Conservation (phyloP, 306 rosid genomes). For the Trichosanthes truncata region DNA sequence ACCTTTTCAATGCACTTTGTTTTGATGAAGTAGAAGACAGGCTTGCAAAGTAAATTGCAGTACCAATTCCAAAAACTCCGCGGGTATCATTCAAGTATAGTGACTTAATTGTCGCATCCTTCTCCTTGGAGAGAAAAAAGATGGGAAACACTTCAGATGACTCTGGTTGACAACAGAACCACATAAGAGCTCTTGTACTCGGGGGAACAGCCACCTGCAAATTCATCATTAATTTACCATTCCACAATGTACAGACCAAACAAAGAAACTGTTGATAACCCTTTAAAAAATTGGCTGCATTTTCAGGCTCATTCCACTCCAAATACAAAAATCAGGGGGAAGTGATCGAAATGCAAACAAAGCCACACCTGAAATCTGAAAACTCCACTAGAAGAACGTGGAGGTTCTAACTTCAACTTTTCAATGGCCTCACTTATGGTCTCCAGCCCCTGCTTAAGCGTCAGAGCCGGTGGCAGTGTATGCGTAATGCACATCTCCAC, state of each 20-base stretch:
- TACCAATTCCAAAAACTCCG: slow-evolving; percentile 74
- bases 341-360: not conserved
- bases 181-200: slow-evolving; percentile 59
- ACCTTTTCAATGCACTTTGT: slow-evolving; percentile 42
- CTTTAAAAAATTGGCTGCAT: not conserved
- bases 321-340: not conserved
- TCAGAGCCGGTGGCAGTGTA: slow-evolving; percentile 60
- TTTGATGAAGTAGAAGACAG: slow-evolving; percentile 24
- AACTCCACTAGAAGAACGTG: slow-evolving; percentile 40
- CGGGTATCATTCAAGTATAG: slow-evolving; percentile 50
- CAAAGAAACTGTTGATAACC: not conserved
- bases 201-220: slow-evolving; percentile 82
- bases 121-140: slow-evolving; percentile 55
- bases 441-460: slow-evolving; percentile 60
- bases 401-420: slow-evolving; percentile 43
- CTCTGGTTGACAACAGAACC: slow-evolving; percentile 79
- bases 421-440: slow-evolving; percentile 50
- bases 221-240: slow-evolving; percentile 12
- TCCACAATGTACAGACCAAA: not conserved
- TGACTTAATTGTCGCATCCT: slow-evolving; percentile 36
- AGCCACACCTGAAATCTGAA: slow-evolving; percentile 63
- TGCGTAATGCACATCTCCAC: slow-evolving; percentile 63
- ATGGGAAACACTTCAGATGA: slow-evolving; percentile 56
- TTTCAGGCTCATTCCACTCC: slow-evolving; percentile 8
- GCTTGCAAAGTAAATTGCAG: slow-evolving; percentile 47